Conservation (phyloP, 2,329 filamentous ascomycete species). For the Neocatenulostroma microsporum region DNA sequence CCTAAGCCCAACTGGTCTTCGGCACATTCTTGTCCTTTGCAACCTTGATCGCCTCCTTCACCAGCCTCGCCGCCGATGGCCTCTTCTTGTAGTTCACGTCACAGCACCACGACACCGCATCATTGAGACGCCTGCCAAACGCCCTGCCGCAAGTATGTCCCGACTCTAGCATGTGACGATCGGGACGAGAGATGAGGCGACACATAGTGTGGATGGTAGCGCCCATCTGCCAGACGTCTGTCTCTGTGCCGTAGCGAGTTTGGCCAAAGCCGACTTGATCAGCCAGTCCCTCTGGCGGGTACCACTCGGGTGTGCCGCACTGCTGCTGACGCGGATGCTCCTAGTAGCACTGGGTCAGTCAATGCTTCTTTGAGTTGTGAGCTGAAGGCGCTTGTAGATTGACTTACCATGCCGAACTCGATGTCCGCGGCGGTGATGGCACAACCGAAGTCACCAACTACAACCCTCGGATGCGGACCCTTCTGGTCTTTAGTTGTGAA, state of each 20-base stretch:
- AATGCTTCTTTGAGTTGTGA: no score
- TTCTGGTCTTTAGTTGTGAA: background rate
- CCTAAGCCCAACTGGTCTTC: no score
- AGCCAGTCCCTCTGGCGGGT: slow-evolving; percentile 13
- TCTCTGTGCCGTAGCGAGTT: slow-evolving; percentile 10
- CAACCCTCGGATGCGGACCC: slow-evolving; percentile 9
- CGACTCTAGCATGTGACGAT: background rate
- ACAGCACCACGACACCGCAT: no score
- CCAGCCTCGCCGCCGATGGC: no score
- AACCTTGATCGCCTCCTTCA: no score
- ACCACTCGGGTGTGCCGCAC: slow-evolving; percentile 11
- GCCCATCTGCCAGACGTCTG: slow-evolving; percentile 19
- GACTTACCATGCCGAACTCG: slow-evolving; percentile 5
- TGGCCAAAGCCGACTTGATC: background rate
- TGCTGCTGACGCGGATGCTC: slow-evolving; percentile 3
- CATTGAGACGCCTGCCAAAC: background rate
- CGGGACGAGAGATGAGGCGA: background rate
- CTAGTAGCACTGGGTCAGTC: background rate
- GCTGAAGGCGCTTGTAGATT: no score
- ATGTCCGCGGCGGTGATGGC: slow-evolving; percentile 9
- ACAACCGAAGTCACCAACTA: slow-evolving; percentile 18
- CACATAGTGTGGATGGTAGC: slow-evolving; percentile 15
- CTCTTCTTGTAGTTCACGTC: no score
- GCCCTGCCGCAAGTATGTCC: background rate
- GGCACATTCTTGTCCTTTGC: no score